These are phyloP conservation scores for Groenewaldozyma auringiensis DNA, from an alignment of 1,139 yeast species.

Conservation along the genomic window DNA sequence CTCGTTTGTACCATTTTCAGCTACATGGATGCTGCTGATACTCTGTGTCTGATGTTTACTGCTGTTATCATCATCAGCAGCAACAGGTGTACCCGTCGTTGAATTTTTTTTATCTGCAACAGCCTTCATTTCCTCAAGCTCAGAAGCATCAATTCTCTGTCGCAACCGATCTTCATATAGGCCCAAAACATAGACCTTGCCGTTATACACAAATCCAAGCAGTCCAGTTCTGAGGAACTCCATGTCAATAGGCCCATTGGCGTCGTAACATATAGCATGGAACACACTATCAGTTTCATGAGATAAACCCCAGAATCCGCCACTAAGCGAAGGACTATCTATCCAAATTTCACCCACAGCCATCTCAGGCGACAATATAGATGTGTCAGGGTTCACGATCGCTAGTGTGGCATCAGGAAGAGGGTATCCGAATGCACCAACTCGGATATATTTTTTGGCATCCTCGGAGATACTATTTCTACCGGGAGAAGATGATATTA, in stretches of 20 bases:
- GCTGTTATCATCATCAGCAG: slow-evolving; percentile 4
- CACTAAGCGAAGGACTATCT: slow-evolving; percentile 79
- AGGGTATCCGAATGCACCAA: slow-evolving; percentile 92
- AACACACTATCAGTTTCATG: slow-evolving; percentile 68
- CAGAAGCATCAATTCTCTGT: slow-evolving; percentile 35
- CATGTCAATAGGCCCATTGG: slow-evolving; percentile 58
- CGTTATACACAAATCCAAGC: slow-evolving; percentile 78
- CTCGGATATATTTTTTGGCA: slow-evolving; percentile 47
- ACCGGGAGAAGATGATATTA: slow-evolving; percentile 51
- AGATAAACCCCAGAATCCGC: slow-evolving; percentile 75
- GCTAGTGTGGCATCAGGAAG: slow-evolving; percentile 91
- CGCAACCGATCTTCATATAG: slow-evolving; percentile 86
- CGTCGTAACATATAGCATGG: slow-evolving; percentile 72
- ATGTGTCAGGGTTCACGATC: slow-evolving; percentile 87
- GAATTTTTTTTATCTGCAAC: background rate
- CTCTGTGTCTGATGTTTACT: background rate
- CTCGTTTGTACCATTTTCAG: background rate
- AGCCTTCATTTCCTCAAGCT: background rate
- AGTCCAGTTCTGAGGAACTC: slow-evolving; percentile 87
- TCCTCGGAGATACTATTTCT: slow-evolving; percentile 36
- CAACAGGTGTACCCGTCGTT: slow-evolving; percentile 1
- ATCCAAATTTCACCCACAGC: slow-evolving; percentile 98
- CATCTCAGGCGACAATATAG: slow-evolving; percentile 54
- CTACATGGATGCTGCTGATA: background rate
- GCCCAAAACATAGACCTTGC: slow-evolving; percentile 82